Conservation (phyloP, 116 monocot species). For the Dioscorea cayenensis region DNA sequence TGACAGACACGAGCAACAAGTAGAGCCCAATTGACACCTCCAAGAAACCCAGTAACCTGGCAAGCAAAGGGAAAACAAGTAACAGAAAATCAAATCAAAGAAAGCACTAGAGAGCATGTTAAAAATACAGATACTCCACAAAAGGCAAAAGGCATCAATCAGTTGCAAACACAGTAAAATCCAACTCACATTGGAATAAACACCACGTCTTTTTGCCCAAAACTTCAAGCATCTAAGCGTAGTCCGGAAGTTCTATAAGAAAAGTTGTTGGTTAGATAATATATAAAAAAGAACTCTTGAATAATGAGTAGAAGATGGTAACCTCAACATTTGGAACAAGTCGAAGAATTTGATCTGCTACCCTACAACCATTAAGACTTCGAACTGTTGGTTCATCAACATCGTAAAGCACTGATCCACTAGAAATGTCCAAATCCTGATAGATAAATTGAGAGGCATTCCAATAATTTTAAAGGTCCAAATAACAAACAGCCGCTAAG, state of each 20-base stretch:
- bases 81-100: not conserved
- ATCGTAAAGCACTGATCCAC: conserved; percentile 69
- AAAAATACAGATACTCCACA: not conserved
- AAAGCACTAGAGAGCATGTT: not conserved
- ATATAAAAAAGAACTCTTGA: not conserved
- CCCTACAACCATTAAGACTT: conserved; percentile 97
- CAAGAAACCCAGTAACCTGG: conserved; percentile 98
- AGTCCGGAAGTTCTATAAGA: conserved; percentile 65
- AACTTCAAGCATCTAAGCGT: conserved; percentile 85
- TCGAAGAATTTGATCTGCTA: conserved; percentile 93
- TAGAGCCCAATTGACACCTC: conserved; percentile 94
- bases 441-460: not conserved
- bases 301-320: not conserved
- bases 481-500: no score
- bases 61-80: not conserved
- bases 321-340: conserved; percentile 94
- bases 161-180: not conserved
- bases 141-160: not conserved
- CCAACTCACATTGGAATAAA: conserved; percentile 85
- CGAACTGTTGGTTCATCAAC: conserved; percentile 92
- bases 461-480: not conserved
- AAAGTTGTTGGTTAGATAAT: not conserved
- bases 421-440: conserved; percentile 90
- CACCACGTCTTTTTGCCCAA: conserved; percentile 93
- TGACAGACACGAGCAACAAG: conserved; percentile 92